Percentiles rank a stretch among this genome's conserved stretches.
These are phyloP conservation scores for Pinus taeda DNA, from an alignment of 75 land plant species.

Conservation along the genomic window DNA sequence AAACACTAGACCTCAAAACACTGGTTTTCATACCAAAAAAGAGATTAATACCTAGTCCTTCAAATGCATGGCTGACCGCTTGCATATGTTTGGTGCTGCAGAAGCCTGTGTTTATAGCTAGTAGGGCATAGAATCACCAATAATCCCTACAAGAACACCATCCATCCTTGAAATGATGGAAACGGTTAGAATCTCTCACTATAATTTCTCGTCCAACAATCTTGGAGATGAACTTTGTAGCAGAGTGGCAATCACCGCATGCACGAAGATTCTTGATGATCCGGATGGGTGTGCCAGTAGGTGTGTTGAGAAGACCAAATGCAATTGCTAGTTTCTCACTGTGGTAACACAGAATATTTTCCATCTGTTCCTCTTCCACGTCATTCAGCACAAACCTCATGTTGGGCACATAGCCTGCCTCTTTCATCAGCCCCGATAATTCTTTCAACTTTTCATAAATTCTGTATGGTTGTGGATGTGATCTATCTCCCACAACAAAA, in stretches of 20 bases:
- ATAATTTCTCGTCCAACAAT: constrained; percentile 4
- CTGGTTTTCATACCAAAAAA: no score
- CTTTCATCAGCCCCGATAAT: constrained; percentile 5
- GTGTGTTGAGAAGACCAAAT: constrained; percentile 15
- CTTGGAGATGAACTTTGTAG: neutral
- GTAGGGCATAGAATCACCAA: neutral
- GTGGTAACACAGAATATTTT: constrained; percentile 1
- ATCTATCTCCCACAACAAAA: constrained; percentile 14
- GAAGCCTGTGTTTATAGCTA: neutral
- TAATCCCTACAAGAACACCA: neutral
- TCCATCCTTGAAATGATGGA: neutral
- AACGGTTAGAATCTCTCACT: neutral
- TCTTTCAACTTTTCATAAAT: constrained; percentile 13
- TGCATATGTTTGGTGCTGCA: neutral
- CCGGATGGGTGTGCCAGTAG: constrained; percentile 4
- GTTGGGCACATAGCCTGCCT: constrained; percentile 9
- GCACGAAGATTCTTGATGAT: constrained; percentile 15
- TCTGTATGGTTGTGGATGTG: constrained; percentile 10
- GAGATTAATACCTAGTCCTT: no score
- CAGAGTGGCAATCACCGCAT: constrained; percentile 6
- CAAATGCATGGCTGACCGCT: neutral
- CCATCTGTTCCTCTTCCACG: constrained; percentile 17
- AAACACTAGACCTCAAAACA: no score
- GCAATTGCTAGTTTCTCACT: constrained; percentile 10
- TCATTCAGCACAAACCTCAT: constrained; percentile 12